Base-by-base conservation (phyloP, 2,329 filamentous ascomycete species). In the Aspergillus fischeri region DNA sequence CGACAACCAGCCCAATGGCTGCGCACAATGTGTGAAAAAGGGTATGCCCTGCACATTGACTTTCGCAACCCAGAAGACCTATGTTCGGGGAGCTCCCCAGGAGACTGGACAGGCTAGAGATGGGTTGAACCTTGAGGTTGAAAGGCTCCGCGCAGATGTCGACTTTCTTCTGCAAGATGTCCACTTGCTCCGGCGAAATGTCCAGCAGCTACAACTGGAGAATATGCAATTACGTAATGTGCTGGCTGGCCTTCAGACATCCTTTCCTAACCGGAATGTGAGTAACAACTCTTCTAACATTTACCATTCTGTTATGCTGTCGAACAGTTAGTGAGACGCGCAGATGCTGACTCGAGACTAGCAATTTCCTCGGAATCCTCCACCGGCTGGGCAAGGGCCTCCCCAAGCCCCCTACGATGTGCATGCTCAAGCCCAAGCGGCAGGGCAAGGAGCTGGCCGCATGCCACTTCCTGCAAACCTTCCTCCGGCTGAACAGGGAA, bases 51-150 rank as follows among this genome's bases (percentile, higher is more conserved):
- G 70, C 51, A 57, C 52, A 4, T 56, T 63, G 5, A 69, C 68
- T n/a, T 64, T 70, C 50, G 63, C 57, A 7, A 60, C 66, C 20
- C 67, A 63, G 6, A 61, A 60, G 2, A 52, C 59, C 24, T 63
- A 64, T 1, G 54, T 53, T 28, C 69, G 69, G 17, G 68, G 69
- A 29, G 62, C 9, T 25, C 20, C 60, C 32, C 21, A 59, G 7
- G 52, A 54, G 11, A 21, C 20, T 24, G n/a, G 1, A 59, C 28
- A 49, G 44, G 32, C 21, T 3, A 49, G n/a, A 55, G 32, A 47
- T 4, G 9, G 21, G 14, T 24, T 47, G 44, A 47, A 24, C 7
- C 44, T 3, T 25, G 44, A 47, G 21, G 52, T 51, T 17, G 45
- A 51, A 3, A 17, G 52, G 7, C 48, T 65, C 42, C 49, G 44